These are phyloP conservation scores for Emericellopsis atlantica DNA, from an alignment of 2,329 filamentous ascomycete species.

Conservation along the genomic window DNA sequence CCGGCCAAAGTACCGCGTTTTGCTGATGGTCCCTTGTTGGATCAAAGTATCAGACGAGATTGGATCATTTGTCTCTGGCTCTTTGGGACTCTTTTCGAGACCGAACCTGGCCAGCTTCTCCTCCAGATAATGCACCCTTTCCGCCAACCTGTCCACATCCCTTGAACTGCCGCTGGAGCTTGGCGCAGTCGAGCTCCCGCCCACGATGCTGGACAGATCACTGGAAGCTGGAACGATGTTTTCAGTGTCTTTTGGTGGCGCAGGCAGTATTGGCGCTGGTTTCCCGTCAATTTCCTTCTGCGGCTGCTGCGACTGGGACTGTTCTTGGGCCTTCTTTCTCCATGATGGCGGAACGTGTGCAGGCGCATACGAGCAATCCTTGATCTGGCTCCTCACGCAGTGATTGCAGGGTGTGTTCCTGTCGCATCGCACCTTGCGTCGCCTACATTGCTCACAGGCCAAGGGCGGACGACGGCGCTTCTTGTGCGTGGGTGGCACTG, in stretches of 20 bases:
- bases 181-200: not conserved
- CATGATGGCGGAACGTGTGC: constrained; percentile 17
- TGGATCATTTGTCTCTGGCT: not conserved
- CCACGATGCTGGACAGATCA: not conserved
- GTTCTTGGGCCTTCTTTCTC: constrained; percentile 6
- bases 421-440: constrained; percentile 50
- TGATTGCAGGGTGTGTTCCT: constrained; percentile 45
- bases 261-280: not conserved
- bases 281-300: not conserved
- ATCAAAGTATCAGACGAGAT: constrained; percentile 7
- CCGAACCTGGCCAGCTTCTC: constrained; percentile 1
- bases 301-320: not conserved
- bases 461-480: constrained; percentile 3
- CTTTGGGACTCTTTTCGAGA: constrained; percentile 4
- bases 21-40: constrained; percentile 21
- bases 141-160: constrained; percentile 3
- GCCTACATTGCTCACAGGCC: constrained; percentile 32
- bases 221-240: not conserved
- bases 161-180: not conserved
- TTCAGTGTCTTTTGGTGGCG: not conserved
- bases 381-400: constrained; percentile 41
- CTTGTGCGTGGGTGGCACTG: not conserved
- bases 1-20: constrained; percentile 31
- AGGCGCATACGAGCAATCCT: constrained; percentile 38
- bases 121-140: constrained; percentile 2